Evolutionary conservation across 1,284 basidiomycete species (phyloP).

Genomic region (Puccinia hordei): DNA sequence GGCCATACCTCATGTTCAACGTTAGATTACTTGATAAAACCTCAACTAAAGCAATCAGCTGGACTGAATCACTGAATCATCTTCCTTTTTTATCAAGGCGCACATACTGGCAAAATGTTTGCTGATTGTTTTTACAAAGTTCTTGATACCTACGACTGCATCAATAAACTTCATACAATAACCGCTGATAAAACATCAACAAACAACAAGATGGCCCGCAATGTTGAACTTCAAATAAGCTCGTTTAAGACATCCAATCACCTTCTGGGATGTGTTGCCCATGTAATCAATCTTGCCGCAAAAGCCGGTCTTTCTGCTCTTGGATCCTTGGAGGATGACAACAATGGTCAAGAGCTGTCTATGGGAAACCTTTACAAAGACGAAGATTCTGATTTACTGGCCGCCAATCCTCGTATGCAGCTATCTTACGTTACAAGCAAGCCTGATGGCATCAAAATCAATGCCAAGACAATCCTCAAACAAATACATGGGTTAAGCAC

Average conservation of each 20-base stretch:
- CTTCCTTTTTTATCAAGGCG: no score
- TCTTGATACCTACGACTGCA: neutral
- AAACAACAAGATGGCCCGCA: neutral
- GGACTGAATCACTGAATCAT: neutral
- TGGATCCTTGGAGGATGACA: neutral
- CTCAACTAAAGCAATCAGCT: no score
- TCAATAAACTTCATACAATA: neutral
- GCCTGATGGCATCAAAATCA: neutral
- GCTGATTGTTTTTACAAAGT: neutral
- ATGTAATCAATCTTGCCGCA: constrained; percentile 1
- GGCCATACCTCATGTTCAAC: constrained; percentile 10
- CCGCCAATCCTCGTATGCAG: neutral
- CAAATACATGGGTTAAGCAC: neutral
- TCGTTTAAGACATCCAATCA: neutral
- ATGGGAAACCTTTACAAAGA: no score
- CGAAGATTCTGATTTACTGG: no score
- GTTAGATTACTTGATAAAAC: no score
- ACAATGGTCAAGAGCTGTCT: neutral
- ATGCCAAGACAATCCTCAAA: neutral
- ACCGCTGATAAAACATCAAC: neutral
- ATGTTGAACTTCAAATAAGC: neutral
- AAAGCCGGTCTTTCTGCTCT: neutral
- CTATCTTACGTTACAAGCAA: neutral
- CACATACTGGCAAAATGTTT: neutral
- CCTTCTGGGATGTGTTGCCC: neutral